phyloP scores from a whole-genome alignment of 2,329 filamentous ascomycete genomes.

The Keithomyces neogunnii region DNA sequence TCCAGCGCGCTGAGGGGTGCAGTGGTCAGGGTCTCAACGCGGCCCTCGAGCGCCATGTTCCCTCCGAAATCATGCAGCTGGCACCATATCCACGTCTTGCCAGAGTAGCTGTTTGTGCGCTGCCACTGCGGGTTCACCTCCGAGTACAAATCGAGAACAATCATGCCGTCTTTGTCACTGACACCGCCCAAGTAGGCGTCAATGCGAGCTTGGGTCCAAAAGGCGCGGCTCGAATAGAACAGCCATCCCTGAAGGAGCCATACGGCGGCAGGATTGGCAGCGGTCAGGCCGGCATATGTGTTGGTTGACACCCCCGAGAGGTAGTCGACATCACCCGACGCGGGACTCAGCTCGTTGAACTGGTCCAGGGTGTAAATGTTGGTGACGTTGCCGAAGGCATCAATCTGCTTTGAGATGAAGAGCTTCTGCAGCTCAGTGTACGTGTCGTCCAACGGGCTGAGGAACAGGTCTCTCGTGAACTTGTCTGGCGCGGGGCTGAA shows the following conservation, averaged over 20 bases:
- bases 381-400: conserved; percentile 38
- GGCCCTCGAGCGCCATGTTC: conserved; percentile 40
- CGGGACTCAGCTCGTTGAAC: conserved; percentile 43
- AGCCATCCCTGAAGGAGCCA: conserved; percentile 47
- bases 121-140: conserved; percentile 42
- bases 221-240: conserved; percentile 33
- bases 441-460: conserved; percentile 35
- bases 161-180: conserved; percentile 32
- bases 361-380: conserved; percentile 43
- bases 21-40: conserved; percentile 38
- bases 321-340: conserved; percentile 34
- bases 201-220: conserved; percentile 36
- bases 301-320: conserved; percentile 20
- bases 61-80: conserved; percentile 42
- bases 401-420: conserved; percentile 36
- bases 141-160: conserved; percentile 42
- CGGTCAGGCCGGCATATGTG: conserved; percentile 38
- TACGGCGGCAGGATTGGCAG: conserved; percentile 36
- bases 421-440: conserved; percentile 34
- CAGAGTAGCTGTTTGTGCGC: conserved; percentile 38
- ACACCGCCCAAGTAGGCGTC: conserved; percentile 41
- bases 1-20: conserved; percentile 35
- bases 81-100: conserved; percentile 47
- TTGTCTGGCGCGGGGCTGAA: conserved; percentile 14
- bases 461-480: conserved; percentile 38